Conservation (phyloP, 345 rosid species). For the Garcia nutans region DNA sequence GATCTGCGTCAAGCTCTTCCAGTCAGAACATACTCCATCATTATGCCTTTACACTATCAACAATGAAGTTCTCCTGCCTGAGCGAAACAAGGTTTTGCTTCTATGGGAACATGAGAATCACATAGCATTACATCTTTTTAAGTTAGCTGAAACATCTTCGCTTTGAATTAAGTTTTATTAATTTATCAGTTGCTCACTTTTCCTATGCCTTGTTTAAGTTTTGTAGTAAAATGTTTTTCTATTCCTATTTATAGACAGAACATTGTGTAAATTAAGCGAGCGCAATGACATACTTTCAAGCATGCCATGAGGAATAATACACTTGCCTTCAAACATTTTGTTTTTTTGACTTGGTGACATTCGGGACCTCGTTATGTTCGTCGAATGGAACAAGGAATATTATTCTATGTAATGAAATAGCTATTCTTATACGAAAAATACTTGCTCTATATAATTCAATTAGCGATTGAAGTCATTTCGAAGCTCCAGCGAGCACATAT, state of each 20-base stretch:
- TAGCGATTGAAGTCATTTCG: too few relatives aligned
- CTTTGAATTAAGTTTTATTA: slow-evolving; percentile 24
- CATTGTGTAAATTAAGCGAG: slow-evolving; percentile 31
- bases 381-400: too few relatives aligned
- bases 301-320: slow-evolving; percentile 11
- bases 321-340: neutral
- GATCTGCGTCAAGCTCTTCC: slow-evolving; percentile 1
- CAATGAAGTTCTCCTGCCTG: neutral
- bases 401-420: too few relatives aligned
- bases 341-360: too few relatives aligned
- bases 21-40: slow-evolving; percentile 1
- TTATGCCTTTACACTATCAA: slow-evolving; percentile 10
- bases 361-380: too few relatives aligned
- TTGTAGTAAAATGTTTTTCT: slow-evolving; percentile 23
- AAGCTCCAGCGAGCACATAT: too few relatives aligned
- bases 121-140: neutral
- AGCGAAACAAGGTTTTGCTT: slow-evolving; percentile 23
- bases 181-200: slow-evolving; percentile 2
- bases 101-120: slow-evolving; percentile 3
- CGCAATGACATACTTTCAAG: slow-evolving; percentile 14
- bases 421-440: too few relatives aligned
- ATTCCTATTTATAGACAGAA: slow-evolving; percentile 21
- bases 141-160: slow-evolving; percentile 21
- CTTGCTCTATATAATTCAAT: too few relatives aligned
- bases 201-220: slow-evolving; percentile 9